Evolutionary conservation across 805 yeast genomes (phyloP).

Genomic region (Teunomyces funiuensis): DNA sequence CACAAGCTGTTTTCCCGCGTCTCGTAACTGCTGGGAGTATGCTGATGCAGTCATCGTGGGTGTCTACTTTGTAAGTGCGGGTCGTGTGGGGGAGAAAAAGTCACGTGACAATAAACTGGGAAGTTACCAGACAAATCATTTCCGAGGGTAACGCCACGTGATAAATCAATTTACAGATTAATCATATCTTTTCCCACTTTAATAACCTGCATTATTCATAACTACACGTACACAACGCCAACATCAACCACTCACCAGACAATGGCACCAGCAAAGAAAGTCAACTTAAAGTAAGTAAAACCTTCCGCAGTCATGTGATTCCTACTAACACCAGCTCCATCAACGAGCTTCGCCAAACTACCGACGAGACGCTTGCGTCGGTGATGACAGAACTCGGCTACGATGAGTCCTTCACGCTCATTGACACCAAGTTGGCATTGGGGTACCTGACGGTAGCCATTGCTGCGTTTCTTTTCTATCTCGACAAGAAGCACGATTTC

Average conservation of each 20-base stretch:
- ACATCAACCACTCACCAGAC: not conserved
- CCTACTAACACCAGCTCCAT: slow-evolving; percentile 38
- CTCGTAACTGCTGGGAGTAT: not conserved
- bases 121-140: too few species aligned
- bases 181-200: not conserved
- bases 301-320: not conserved
- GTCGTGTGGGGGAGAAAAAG: too few species aligned
- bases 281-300: slow-evolving; percentile 29
- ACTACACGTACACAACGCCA: not conserved
- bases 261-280: slow-evolving; percentile 15
- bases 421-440: slow-evolving; percentile 48
- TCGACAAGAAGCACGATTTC: slow-evolving; percentile 51
- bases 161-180: too few species aligned
- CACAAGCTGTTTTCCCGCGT: too few species aligned
- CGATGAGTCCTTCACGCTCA: slow-evolving; percentile 44
- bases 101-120: too few species aligned
- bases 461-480: slow-evolving; percentile 46
- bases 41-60: not conserved
- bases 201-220: not conserved
- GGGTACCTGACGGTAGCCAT: slow-evolving; percentile 48
- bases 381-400: slow-evolving; percentile 46
- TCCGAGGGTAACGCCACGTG: not conserved
- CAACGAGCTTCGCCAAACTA: slow-evolving; percentile 45
- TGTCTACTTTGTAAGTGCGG: too few species aligned
- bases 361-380: slow-evolving; percentile 48